phyloP scores from a whole-genome alignment of 2,329 filamentous ascomycete species.

The Canariomyces notabilis region DNA sequence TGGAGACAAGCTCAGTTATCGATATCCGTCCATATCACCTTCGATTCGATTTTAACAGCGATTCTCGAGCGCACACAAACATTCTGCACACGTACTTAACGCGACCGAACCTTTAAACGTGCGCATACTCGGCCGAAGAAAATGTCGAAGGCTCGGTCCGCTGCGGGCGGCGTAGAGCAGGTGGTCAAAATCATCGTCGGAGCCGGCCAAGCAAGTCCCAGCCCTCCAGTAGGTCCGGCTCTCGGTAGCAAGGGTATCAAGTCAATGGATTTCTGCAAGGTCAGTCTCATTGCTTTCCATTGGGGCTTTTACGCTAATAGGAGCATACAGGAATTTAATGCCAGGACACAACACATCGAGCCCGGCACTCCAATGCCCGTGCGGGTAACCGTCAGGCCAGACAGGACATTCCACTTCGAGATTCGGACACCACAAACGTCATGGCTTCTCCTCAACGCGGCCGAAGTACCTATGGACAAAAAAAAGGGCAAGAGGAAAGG shows the following conservation, averaged over 20 bases:
- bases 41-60: background rate
- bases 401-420: constrained; percentile 90
- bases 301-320: constrained; percentile 6
- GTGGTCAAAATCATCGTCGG: constrained; percentile 97
- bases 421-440: constrained; percentile 92
- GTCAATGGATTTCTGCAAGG: constrained; percentile 99
- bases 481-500: constrained; percentile 78
- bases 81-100: background rate
- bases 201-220: constrained; percentile 89
- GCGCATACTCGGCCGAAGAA: background rate
- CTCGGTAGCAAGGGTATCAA: constrained; percentile 97
- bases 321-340: constrained; percentile 83
- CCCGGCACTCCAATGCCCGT: constrained; percentile 83
- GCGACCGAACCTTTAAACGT: constrained; percentile 12
- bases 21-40: no score
- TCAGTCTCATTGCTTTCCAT: constrained; percentile 42
- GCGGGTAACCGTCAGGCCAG: constrained; percentile 84
- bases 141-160: constrained; percentile 50
- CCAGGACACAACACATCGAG: constrained; percentile 78
- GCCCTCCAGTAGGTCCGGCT: constrained; percentile 92
- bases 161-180: constrained; percentile 50
- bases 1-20: no score
- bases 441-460: constrained; percentile 79
- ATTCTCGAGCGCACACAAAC: background rate
- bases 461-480: constrained; percentile 64